Evolutionary conservation across 768 basidiomycete species (phyloP).

Genomic region (Russula abietina): DNA sequence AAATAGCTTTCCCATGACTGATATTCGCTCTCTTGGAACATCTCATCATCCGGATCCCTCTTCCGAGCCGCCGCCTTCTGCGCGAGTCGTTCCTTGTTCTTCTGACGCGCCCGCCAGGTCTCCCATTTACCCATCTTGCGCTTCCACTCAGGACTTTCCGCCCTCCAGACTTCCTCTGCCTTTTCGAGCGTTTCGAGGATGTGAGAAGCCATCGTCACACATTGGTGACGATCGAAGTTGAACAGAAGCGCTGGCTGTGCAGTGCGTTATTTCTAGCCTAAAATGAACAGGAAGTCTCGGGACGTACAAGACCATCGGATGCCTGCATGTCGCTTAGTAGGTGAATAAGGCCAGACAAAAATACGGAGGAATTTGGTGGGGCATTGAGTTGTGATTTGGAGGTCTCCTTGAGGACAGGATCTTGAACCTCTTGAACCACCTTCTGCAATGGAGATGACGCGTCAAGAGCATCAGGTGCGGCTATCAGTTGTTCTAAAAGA

Average conservation of each 20-base stretch:
- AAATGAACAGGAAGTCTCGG: not conserved
- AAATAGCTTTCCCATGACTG: constrained; percentile 49
- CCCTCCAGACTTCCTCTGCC: constrained; percentile 48
- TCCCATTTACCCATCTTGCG: constrained; percentile 48
- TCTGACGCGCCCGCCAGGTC: constrained; percentile 41
- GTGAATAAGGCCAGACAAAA: no score
- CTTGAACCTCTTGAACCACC: constrained; percentile 40
- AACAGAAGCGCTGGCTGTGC: constrained; percentile 61
- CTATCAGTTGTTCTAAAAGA: constrained; percentile 36
- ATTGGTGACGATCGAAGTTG: constrained; percentile 54
- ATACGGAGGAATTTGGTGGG: constrained; percentile 31
- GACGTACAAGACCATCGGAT: constrained; percentile 48
- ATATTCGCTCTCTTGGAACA: constrained; percentile 23
- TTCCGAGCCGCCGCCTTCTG: constrained; percentile 39
- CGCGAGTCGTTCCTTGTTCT: constrained; percentile 43
- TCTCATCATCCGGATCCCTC: constrained; percentile 30
- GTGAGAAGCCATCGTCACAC: constrained; percentile 46
- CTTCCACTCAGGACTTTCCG: constrained; percentile 42
- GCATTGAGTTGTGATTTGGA: constrained; percentile 31
- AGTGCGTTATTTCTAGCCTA: not conserved
- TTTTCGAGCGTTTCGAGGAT: constrained; percentile 35
- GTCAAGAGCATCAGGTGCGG: constrained; percentile 35
- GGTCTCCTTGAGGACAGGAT: constrained; percentile 30
- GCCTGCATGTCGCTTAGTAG: constrained; percentile 57
- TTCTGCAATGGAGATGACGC: constrained; percentile 32